A percentile compares a stretch with the other conserved stretches of the same genome.
Conservation (phyloP, 2,329 filamentous ascomycete genomes). For the Sporothrix curviconia region DNA sequence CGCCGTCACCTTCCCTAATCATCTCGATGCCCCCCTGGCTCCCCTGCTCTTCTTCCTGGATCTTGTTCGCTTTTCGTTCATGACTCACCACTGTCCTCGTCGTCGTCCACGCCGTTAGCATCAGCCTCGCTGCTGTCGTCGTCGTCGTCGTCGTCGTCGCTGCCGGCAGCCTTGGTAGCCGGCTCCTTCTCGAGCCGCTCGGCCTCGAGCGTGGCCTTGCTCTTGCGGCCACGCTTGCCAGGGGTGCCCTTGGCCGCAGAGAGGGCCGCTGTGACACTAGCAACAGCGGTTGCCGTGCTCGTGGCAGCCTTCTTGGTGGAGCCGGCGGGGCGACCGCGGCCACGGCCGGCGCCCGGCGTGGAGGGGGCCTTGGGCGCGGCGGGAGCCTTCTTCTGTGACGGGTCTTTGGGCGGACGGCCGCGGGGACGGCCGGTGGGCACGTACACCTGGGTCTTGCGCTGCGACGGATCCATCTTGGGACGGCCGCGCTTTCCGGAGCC, state of each 20-base stretch:
- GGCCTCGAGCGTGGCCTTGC: constrained; percentile 20
- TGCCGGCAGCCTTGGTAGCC: neutral
- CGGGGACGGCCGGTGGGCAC: constrained; percentile 23
- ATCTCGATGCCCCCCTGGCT: no score
- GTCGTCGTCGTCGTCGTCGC: neutral
- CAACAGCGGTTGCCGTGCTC: neutral
- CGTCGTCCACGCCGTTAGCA: constrained; percentile 12
- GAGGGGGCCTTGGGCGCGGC: constrained; percentile 11
- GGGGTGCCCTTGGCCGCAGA: constrained; percentile 13
- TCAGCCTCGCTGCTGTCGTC: constrained; percentile 10
- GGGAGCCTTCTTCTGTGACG: constrained; percentile 18
- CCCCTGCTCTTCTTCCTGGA: neutral
- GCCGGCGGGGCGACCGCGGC: constrained; percentile 18
- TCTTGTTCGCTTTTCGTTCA: neutral
- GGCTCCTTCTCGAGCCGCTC: constrained; percentile 14
- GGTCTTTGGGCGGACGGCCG: constrained; percentile 21
- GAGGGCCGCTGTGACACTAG: constrained; percentile 4
- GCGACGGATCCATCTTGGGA: constrained; percentile 21
- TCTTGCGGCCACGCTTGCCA: constrained; percentile 20
- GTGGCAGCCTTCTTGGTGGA: constrained; percentile 17
- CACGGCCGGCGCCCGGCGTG: constrained; percentile 15
- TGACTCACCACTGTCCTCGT: constrained; percentile 8
- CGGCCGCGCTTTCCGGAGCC: constrained; percentile 21
- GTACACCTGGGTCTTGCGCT: constrained; percentile 21
- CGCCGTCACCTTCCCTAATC: neutral